Base-by-base conservation (phyloP, 345 rosid species). In the Corchorus olitorius region DNA sequence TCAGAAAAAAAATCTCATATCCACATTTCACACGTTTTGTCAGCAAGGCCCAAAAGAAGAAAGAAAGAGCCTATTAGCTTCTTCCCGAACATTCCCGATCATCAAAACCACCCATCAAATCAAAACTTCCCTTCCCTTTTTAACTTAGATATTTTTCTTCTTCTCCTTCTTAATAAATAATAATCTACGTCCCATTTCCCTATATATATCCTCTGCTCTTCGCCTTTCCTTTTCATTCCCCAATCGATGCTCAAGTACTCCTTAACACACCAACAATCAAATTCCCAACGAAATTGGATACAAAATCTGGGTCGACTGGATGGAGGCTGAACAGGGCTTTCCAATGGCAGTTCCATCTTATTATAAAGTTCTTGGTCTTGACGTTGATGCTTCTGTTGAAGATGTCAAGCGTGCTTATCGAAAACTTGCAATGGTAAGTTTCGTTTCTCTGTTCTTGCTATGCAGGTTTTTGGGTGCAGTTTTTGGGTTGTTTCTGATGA, bases 401-500 rank as follows among this genome's bases (percentile, higher is more conserved):
- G 91, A 88, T 15, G 86, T 90, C 15, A 82, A 80, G 72, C 83
- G 84, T 3, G 89, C 92, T 45, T 90, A 88, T 75, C 90, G 84
- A 22, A 84, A 77, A 83, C 89, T 90, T 52, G 94, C 94, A 5
- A 81, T 86, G 94, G 92, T 88, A 76, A 81, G 78, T 34, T 39
- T 11, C 49, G 3, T 27, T 27, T 27, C 27, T 27, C 27, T 27
- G 27, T 27, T 27, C 27, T 27, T 27, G 27, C 27, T 27, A 27
- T 27, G 27, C 27, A 27, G 27, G 27, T 27, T 27, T 27, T 27
- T 19, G 20, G 7, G 39, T 55, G 14, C 49, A 19, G 27, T 9
- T 70, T 14, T 15, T 41, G 12, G 20, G 50, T 1, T 8, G 3
- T 20, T 19, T 37, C 22, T 65, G 12, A 0, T 17, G 63, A 7